Evolutionary conservation across 371 early-diverging fungal genomes (phyloP), one percentile per base, ranked within the genome.

Genomic region (Mortierella sp.): DNA sequence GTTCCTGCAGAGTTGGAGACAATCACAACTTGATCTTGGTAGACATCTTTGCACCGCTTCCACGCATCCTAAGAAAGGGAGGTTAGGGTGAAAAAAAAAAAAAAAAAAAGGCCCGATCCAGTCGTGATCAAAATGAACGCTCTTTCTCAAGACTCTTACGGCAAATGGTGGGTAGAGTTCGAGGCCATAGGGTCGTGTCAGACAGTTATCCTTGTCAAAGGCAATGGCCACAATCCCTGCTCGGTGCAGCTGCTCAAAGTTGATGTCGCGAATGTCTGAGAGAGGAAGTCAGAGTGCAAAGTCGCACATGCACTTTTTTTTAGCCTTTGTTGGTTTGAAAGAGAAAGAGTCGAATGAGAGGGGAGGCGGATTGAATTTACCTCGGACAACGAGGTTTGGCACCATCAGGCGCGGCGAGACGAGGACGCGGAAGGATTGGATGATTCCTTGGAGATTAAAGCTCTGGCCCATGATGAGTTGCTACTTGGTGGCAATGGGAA

Each of bases 1-100:
- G 94, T 94, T n/a, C 97, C 97, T 9, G 95, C 95, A 15, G 97
- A 96, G 79, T 98, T 98, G 65, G 97, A 97, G n/a, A 96, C 91
- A 55, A 98, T 91, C 0, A 89, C 77, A 9, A 97, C 71, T 15
- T 87, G 88, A 14, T 88, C 83, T 23, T 63, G 88, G 80, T 95
- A 97, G 1, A 80, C 79, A 0, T 82, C 70, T 57, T 83, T 82
- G 76, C 96, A 95, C 15, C 82, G 70, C 14, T 75, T 51, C 95
- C 96, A 96, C 0, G 94, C 88, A 25, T 81, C 76, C 86, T 89
- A 66, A 51, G 4, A 25, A 21, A 6, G 52, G 47, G 21, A n/a
- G 57, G 23, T 7, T 28, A 29, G 14, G 4, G 45, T 26, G 29
- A 15, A 45, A 25, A 16, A 18, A 15, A 29, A 43, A 3, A 21